Evolutionary conservation across 2,329 filamentous ascomycete genomes (phyloP), one percentile per base, ranked within the genome.

Genomic region (Lithohypha guttulata): DNA sequence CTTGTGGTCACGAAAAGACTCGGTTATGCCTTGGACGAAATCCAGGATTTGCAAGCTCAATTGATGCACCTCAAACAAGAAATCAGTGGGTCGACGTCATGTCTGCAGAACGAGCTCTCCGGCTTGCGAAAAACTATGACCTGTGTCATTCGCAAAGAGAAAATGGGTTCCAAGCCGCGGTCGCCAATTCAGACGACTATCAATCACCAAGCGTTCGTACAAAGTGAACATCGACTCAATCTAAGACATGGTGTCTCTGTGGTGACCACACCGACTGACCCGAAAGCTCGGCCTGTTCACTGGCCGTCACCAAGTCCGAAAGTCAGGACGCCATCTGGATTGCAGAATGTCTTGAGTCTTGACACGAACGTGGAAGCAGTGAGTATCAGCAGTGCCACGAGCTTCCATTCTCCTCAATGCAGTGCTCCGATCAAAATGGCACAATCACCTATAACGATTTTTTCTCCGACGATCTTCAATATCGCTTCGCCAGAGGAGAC

Each of bases 1-100:
- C 44, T 51, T 11, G 31, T 51, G 8, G 42, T 46, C 39, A 46
- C 45, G 33, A 50, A 44, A 30, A 41, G 45, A 7, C 37, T 51
- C n/a, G 37, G 39, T 20, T 42, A 46, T 30, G 47, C 47, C 10
- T 48, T 51, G 43, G 43, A 48, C 26, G 47, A 48, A 39, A 48
- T 51, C 25, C 41, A 39, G 11, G 47, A 50, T 23, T 34, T 51
- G 11, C 45, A 48, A 36, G 25, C 39, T 4, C 47, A 51, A 29
- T 13, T 51, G 3, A 39, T 39, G 20, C 23, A 27, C 14, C 40
- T 51, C 17, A 45, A 39, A 35, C 39, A 29, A 19, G 41, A 50
- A 14, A 9, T 51, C 35, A 42, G 32, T 31, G 39, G 29, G 21
- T 43, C 49, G 21, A 50, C 20, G 10, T 29, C 27, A 19, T 47